Conservation (phyloP, 225 moss, liverwort and hornwort species). For the Takakia lepidozioides region DNA sequence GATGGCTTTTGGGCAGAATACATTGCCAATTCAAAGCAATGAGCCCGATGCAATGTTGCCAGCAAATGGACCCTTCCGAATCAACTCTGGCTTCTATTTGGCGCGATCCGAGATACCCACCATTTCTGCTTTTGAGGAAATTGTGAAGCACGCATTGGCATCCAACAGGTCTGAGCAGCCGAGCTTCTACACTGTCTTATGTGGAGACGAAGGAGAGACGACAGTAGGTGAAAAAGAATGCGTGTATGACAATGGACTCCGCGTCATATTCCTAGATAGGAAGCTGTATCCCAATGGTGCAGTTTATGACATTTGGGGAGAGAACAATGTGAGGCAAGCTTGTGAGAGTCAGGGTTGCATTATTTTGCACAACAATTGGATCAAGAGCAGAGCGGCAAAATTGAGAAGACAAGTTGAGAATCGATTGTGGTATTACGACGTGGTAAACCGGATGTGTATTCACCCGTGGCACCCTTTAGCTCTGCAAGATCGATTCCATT, state of each 20-base stretch:
- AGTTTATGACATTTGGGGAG: slow-evolving; percentile 32
- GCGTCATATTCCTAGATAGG: slow-evolving; percentile 35
- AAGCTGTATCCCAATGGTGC: slow-evolving; percentile 30
- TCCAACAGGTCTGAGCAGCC: slow-evolving; percentile 14
- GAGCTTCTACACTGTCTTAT: slow-evolving; percentile 23
- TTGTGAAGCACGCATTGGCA: slow-evolving; percentile 11
- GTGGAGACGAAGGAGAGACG: slow-evolving; percentile 17
- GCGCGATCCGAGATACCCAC: slow-evolving; percentile 25
- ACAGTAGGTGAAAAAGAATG: slow-evolving; percentile 27
- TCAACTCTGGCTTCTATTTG: slow-evolving; percentile 44
- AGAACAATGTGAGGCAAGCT: slow-evolving; percentile 22
- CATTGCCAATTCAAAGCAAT: slow-evolving; percentile 25
- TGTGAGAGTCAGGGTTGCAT: slow-evolving; percentile 18
- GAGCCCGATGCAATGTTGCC: slow-evolving; percentile 26
- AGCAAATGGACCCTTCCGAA: slow-evolving; percentile 22
- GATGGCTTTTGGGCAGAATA: slow-evolving; percentile 3
- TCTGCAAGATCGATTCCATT: no score
- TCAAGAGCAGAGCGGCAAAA: slow-evolving; percentile 16
- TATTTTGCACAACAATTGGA: slow-evolving; percentile 51
- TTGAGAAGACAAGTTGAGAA: slow-evolving; percentile 35
- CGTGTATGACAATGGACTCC: slow-evolving; percentile 21
- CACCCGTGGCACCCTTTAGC: slow-evolving; percentile 69
- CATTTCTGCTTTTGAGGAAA: slow-evolving; percentile 20
- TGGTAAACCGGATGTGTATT: slow-evolving; percentile 28
- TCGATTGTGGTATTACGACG: slow-evolving; percentile 42